Evolutionary conservation across 805 yeast species (phyloP).

Genomic region (Pichia manshurica): DNA sequence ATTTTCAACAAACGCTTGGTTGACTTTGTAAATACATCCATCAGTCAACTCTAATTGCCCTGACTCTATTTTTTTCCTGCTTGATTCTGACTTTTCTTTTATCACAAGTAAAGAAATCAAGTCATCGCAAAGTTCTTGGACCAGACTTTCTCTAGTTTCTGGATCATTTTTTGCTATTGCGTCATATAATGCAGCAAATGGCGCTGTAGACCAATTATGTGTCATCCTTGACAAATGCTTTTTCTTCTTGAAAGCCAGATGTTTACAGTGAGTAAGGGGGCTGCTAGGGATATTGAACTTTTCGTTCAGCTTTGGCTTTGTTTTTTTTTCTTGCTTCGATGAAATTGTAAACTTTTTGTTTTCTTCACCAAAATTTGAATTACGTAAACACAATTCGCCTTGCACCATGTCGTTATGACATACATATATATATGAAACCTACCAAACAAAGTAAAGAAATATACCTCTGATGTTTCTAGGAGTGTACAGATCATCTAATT

Average conservation of each 20-base stretch:
- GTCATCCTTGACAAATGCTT: not conserved
- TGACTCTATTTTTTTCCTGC: slow-evolving; percentile 43
- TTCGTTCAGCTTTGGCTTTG: too few species aligned
- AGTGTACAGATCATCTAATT: too few species aligned
- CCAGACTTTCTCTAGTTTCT: slow-evolving; percentile 15
- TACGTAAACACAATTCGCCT: not conserved
- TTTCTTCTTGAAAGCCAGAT: too few species aligned
- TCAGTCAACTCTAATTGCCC: slow-evolving; percentile 45
- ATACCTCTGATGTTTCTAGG: too few species aligned
- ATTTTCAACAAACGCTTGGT: slow-evolving; percentile 56
- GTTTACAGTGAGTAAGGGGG: too few species aligned
- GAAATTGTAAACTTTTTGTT: too few species aligned
- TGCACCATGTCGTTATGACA: too few species aligned
- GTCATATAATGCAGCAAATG: slow-evolving; percentile 41
- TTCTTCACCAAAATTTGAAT: not conserved
- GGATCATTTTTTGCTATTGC: slow-evolving; percentile 34
- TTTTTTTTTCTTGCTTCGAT: too few species aligned
- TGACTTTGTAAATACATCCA: slow-evolving; percentile 56
- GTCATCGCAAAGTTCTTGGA: slow-evolving; percentile 37
- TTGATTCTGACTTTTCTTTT: slow-evolving; percentile 39
- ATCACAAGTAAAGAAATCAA: slow-evolving; percentile 35
- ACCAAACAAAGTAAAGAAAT: too few species aligned
- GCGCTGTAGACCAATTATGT: slow-evolving; percentile 35
- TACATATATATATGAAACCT: too few species aligned
- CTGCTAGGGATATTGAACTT: too few species aligned